Percentiles rank a stretch among this genome's conserved stretches.
These are phyloP conservation scores for Adansonia gregorii DNA, from an alignment of 441 rosid species.

Conservation along the genomic window DNA sequence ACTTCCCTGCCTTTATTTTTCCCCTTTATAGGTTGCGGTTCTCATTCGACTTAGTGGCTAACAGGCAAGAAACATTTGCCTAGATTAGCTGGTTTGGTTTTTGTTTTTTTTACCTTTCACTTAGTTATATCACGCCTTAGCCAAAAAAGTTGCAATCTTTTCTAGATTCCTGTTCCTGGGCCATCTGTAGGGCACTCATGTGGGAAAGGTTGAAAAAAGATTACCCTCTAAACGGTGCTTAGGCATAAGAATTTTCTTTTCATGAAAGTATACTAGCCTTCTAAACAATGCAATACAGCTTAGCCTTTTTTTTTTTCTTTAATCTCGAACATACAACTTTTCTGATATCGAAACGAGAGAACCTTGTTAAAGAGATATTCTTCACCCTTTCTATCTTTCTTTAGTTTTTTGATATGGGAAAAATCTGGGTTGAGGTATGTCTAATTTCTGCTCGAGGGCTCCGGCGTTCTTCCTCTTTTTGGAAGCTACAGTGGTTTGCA, in stretches of 20 bases:
- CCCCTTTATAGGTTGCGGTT: neutral
- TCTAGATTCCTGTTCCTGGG: slow-evolving; percentile 29
- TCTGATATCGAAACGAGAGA: neutral
- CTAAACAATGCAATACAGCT: slow-evolving; percentile 24
- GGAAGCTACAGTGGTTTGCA: slow-evolving; percentile 91
- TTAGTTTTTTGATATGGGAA: slow-evolving; percentile 52
- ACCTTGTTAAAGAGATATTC: slow-evolving; percentile 23
- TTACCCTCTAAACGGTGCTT: slow-evolving; percentile 25
- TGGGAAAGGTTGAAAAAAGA: slow-evolving; percentile 24
- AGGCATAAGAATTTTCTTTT: slow-evolving; percentile 23
- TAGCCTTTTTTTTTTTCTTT: too few species aligned
- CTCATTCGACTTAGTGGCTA: neutral
- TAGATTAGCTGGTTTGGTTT: too few species aligned
- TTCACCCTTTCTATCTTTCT: slow-evolving; percentile 11
- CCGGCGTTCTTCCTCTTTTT: slow-evolving; percentile 59
- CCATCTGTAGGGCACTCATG: slow-evolving; percentile 31
- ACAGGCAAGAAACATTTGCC: neutral
- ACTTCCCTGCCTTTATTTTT: neutral
- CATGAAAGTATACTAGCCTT: slow-evolving; percentile 43
- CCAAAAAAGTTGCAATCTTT: neutral
- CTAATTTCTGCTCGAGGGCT: slow-evolving; percentile 88
- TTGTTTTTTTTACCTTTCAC: neutral
- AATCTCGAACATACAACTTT: too few species aligned
- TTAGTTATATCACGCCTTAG: neutral
- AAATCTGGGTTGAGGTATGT: slow-evolving; percentile 69